A percentile compares a stretch with the other conserved stretches of the same genome.
Evolutionary conservation across 2,329 filamentous ascomycete species (phyloP).

Genomic region (Teratosphaeria gauchensis): DNA sequence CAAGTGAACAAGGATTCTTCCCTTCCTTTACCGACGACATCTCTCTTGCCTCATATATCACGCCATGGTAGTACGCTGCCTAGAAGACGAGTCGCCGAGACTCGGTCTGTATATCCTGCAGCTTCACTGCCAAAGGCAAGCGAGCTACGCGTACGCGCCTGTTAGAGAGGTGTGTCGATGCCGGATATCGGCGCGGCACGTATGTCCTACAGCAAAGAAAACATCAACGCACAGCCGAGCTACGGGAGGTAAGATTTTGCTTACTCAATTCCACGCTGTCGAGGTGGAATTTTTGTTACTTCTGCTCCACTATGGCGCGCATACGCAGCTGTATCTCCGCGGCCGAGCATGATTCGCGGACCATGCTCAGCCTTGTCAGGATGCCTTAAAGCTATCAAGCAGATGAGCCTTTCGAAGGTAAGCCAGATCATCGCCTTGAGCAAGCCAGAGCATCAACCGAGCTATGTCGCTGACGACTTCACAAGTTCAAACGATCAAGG

Average conservation of each 20-base stretch:
- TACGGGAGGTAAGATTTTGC: background rate
- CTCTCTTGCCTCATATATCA: background rate
- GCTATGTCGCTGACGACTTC: background rate
- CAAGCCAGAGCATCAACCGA: background rate
- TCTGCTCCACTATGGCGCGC: background rate
- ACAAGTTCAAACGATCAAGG: constrained; percentile 57
- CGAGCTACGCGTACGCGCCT: background rate
- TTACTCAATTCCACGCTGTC: background rate
- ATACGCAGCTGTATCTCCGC: background rate
- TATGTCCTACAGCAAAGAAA: no score
- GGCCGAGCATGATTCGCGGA: background rate
- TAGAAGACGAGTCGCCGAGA: background rate
- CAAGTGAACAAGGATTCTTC: background rate
- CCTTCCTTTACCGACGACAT: background rate
- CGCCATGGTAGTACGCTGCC: background rate
- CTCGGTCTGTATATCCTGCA: background rate
- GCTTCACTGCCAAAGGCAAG: background rate
- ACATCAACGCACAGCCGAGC: no score
- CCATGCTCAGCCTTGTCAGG: background rate
- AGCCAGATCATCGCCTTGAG: background rate
- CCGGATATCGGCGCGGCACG: no score
- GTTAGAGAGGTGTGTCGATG: background rate
- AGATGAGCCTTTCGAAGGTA: background rate
- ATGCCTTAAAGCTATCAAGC: background rate
- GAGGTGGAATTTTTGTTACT: background rate